Percentiles rank a stretch among this genome's conserved stretches.
phyloP scores from a whole-genome alignment of 176 grass and related monocot genomes.

The Saccharum spontaneum region DNA sequence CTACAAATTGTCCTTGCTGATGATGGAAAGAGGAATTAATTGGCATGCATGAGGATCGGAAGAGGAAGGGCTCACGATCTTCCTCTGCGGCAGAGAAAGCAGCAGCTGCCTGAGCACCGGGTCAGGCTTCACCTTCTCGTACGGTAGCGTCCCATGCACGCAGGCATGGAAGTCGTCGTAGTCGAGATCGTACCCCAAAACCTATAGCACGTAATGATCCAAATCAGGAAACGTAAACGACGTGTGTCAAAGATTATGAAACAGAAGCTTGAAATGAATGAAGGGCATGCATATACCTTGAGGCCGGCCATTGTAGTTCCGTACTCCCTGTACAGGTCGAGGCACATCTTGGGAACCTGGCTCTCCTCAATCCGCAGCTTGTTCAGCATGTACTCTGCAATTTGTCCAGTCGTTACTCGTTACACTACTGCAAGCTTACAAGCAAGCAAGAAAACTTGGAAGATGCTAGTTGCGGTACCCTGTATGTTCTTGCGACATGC shows the following conservation, averaged over 20 bases:
- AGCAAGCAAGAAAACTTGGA: background rate
- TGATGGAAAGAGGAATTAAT: background rate
- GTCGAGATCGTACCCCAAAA: constrained; percentile 70
- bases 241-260: background rate
- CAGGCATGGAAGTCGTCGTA: constrained; percentile 81
- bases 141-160: constrained; percentile 79
- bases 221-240: background rate
- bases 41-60: background rate
- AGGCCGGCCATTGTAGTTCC: constrained; percentile 96
- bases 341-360: constrained; percentile 73
- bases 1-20: too few relatives aligned
- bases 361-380: constrained; percentile 72
- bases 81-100: constrained; percentile 83
- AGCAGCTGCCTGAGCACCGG: constrained; percentile 70
- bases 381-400: constrained; percentile 80
- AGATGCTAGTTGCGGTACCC: constrained; percentile 31
- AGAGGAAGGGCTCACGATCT: constrained; percentile 50
- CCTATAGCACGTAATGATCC: constrained; percentile 17
- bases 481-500: constrained; percentile 91
- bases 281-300: constrained; percentile 37
- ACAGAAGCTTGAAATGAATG: background rate
- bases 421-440: background rate
- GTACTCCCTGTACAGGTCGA: constrained; percentile 89
- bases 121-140: constrained; percentile 76
- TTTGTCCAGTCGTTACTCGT: background rate